phyloP scores from a whole-genome alignment of 495 filamentous ascomycete genomes.

The Pseudevernia furfuracea region DNA sequence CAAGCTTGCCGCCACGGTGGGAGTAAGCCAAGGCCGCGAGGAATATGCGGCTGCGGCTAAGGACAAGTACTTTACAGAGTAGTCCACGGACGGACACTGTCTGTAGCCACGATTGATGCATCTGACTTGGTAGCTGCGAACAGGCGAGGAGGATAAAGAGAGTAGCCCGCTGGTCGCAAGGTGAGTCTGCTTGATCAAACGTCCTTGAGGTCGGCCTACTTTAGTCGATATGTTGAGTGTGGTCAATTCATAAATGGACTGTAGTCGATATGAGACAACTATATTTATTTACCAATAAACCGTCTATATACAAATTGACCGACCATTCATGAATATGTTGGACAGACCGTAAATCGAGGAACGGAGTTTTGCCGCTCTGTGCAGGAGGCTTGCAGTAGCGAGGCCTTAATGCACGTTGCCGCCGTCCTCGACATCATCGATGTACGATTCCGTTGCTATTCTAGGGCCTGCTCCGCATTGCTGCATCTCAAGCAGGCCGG shows the following conservation, averaged over 20 bases:
- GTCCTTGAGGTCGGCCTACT: neutral
- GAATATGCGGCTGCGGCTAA: neutral
- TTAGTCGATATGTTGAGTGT: neutral
- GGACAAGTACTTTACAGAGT: too few species aligned
- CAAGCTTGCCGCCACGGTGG: too few species aligned
- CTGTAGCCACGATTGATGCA: neutral
- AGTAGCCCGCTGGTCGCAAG: too few species aligned
- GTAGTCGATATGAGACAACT: neutral
- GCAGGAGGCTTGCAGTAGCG: constrained; percentile 7
- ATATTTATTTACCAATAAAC: neutral
- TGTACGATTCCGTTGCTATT: neutral
- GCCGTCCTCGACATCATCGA: neutral
- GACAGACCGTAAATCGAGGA: neutral
- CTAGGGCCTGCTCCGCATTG: neutral
- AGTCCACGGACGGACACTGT: too few species aligned
- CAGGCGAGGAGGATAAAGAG: too few species aligned
- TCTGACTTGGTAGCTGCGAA: neutral
- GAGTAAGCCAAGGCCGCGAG: too few species aligned
- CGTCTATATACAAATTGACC: neutral
- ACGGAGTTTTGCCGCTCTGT: neutral
- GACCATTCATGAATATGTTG: neutral
- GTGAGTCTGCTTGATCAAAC: neutral
- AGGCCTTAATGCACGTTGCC: neutral
- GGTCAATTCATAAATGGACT: neutral
- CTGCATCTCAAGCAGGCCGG: neutral